Conservation (phyloP, 441 rosid species). For the Gossypium laxum region DNA sequence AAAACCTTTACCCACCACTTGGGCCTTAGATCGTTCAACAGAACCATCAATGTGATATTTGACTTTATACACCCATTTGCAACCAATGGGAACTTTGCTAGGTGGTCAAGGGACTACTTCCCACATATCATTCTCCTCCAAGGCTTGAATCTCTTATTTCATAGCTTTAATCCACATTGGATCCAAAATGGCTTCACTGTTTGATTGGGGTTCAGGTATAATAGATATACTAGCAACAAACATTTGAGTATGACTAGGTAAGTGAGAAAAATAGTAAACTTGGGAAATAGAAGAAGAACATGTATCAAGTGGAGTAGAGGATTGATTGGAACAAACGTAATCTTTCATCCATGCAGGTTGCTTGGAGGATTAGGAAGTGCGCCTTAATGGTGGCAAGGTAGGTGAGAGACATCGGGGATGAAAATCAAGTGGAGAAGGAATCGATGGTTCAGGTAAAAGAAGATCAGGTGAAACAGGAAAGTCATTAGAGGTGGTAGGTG, state of each 20-base stretch:
- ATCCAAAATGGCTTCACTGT: not conserved
- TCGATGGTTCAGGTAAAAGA: too few species aligned
- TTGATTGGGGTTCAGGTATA: not conserved
- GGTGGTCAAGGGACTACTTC: not conserved
- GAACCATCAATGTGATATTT: not conserved
- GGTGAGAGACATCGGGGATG: not conserved
- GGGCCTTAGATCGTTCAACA: not conserved
- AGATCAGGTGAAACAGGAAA: too few species aligned
- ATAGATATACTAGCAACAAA: not conserved
- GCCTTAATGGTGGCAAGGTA: not conserved
- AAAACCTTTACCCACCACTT: not conserved
- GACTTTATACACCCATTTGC: not conserved
- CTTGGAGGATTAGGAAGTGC: too few species aligned
- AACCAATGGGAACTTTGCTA: not conserved
- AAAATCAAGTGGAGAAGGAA: too few species aligned
- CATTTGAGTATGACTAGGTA: not conserved
- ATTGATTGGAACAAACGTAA: too few species aligned
- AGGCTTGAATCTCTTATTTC: not conserved
- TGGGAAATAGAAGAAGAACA: not conserved
- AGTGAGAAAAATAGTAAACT: not conserved
- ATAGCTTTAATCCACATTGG: too few species aligned
- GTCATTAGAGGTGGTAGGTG: too few species aligned
- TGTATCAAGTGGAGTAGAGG: too few species aligned
- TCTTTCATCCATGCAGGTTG: too few species aligned
- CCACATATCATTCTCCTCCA: not conserved